Evolutionary conservation across 345 rosid genomes (phyloP), one percentile per base, ranked within the genome.

Genomic region (Syzygium grande): DNA sequence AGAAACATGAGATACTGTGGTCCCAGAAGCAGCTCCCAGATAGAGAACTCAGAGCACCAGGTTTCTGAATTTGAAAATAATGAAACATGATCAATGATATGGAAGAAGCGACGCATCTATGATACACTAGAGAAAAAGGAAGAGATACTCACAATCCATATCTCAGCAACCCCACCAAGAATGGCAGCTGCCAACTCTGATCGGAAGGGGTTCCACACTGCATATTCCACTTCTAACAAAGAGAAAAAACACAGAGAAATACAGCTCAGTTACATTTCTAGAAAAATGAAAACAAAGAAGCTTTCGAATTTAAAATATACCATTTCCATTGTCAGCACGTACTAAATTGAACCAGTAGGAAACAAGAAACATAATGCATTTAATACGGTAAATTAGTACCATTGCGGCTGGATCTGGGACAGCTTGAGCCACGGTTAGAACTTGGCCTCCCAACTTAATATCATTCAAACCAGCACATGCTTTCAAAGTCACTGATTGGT

Each of bases 141-240:
- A n/a, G n/a, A n/a, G n/a, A n/a, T n/a, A n/a, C n/a, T n/a, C n/a
- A n/a, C n/a, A n/a, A n/a, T n/a, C n/a, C n/a, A n/a, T n/a, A 34
- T 3, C 2, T 34, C 91, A 87, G 97, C 99, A 90, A 97, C 98
- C 91, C 99, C 99, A 88, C 98, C 99, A 43, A 97, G 97, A 92
- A 97, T 91, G 83, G 99, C 99, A 85, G 99, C 98, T 0, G 99
- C 99, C 91, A 97, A 90, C 92, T 98, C 97, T 3, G 99, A 98
- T n/a, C 99, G 91, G 93, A 98, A 97, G 21, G 99, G 99, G 83
- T 98, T 98, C 99, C 98, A 98, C 2, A 98, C 91, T 85, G 98
- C 93, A 91, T 97, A 97, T 77, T 98, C 99, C 53, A 92, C 92
- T 89, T 96, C 90, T 86, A 61, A 68, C 56, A 38, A 19, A 27